phyloP scores from a whole-genome alignment of 1,284 basidiomycete genomes.

The Grifola frondosa region DNA sequence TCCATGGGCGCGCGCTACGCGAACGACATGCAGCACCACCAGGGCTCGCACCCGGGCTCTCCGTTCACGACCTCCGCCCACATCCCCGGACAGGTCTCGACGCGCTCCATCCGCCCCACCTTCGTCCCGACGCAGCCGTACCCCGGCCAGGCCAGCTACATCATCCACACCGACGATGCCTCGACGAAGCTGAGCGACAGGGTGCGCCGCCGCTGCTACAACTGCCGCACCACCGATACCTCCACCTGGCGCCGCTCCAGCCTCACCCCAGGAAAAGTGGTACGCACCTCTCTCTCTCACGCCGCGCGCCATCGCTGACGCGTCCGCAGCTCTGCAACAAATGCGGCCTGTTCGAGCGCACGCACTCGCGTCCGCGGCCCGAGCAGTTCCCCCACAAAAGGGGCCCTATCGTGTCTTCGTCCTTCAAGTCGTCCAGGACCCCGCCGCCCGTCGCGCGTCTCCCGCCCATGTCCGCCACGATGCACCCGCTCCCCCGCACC shows the following conservation, averaged over 20 bases:
- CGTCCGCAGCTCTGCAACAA: conserved; percentile 75
- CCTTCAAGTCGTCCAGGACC: conserved; percentile 30
- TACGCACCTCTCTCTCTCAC: conserved; percentile 37
- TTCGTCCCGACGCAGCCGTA: conserved; percentile 34
- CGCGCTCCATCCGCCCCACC: conserved; percentile 28
- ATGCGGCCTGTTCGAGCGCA: conserved; percentile 80
- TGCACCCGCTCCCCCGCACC: conserved; percentile 42
- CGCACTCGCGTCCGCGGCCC: conserved; percentile 74
- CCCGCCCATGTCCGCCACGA: conserved; percentile 23
- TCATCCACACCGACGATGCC: conserved; percentile 71
- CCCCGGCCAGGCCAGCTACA: conserved; percentile 36
- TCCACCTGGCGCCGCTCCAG: conserved; percentile 78
- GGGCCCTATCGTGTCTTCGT: conserved; percentile 54
- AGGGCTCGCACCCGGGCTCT: conserved; percentile 11
- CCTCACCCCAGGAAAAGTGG: conserved; percentile 78
- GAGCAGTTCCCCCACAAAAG: conserved; percentile 81
- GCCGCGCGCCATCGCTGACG: not conserved
- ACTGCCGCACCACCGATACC: conserved; percentile 82
- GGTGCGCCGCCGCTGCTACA: conserved; percentile 73
- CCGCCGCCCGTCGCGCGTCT: conserved; percentile 36
- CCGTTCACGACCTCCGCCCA: conserved; percentile 26
- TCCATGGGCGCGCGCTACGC: conserved; percentile 32
- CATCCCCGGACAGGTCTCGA: conserved; percentile 23
- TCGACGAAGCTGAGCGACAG: conserved; percentile 75
- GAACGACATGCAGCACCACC: conserved; percentile 12